Conservation (phyloP, 306 rosid genomes). For the Cajanus cajan region DNA sequence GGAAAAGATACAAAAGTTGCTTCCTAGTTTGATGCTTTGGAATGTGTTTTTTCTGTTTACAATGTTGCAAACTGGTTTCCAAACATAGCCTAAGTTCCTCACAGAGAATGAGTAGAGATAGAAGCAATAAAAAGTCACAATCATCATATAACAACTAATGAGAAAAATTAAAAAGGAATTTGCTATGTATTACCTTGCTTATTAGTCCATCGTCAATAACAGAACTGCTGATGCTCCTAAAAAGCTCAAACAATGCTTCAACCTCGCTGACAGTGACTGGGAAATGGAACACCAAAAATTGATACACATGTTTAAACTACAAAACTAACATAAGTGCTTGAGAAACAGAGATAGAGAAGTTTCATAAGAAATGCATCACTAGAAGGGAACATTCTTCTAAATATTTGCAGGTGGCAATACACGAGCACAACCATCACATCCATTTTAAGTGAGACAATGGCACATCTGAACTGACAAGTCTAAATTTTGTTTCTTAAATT, state of each 20-base stretch:
- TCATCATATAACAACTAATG: background rate
- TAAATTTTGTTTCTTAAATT: slow-evolving; percentile 11
- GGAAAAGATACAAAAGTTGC: no score
- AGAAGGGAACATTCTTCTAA: background rate
- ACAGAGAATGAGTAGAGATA: background rate
- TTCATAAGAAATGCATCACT: slow-evolving; percentile 13
- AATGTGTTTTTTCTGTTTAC: no score
- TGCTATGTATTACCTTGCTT: slow-evolving; percentile 62
- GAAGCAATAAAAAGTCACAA: background rate
- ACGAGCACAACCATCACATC: background rate
- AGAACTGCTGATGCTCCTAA: slow-evolving; percentile 95
- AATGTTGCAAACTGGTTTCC: no score
- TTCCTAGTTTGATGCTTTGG: no score
- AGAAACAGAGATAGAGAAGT: slow-evolving; percentile 6
- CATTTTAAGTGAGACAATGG: slow-evolving; percentile 4
- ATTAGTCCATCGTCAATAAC: slow-evolving; percentile 89
- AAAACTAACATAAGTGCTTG: background rate
- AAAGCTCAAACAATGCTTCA: slow-evolving; percentile 92
- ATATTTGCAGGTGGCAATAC: background rate
- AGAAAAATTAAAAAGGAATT: background rate
- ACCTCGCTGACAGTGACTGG: slow-evolving; percentile 93
- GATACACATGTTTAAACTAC: slow-evolving; percentile 22
- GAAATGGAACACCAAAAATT: slow-evolving; percentile 38
- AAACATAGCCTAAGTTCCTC: background rate
- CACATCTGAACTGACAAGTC: background rate